Evolutionary conservation across 805 yeast genomes (phyloP).

Genomic region (Kluyveromyces siamensis): DNA sequence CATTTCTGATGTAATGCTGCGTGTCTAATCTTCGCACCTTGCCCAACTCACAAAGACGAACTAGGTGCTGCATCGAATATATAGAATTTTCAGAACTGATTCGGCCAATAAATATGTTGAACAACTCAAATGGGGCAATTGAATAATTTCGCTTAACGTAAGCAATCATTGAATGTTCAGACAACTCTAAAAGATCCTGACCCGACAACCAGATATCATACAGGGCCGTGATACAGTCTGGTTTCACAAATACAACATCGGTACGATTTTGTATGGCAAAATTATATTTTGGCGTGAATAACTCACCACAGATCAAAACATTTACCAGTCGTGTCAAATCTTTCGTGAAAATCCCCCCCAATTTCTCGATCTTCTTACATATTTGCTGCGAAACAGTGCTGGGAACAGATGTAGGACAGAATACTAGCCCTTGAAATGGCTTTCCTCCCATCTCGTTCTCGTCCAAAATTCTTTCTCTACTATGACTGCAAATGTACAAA

Average conservation of each 20-base stretch:
- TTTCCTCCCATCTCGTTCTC: conserved; percentile 6
- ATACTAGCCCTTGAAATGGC: conserved; percentile 39
- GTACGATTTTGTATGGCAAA: conserved; percentile 21
- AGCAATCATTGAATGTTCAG: conserved; percentile 3
- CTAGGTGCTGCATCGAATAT: conserved; percentile 1
- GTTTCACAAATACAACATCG: conserved; percentile 20
- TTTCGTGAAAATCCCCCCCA: conserved; percentile 52
- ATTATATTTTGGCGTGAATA: conserved; percentile 20
- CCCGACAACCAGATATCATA: conserved; percentile 26
- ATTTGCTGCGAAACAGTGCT: conserved; percentile 34
- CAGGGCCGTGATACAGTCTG: conserved; percentile 12
- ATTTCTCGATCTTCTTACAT: conserved; percentile 36
- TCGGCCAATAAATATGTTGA: conserved; percentile 24
- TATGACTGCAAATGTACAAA: not conserved
- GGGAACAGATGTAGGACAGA: conserved; percentile 49
- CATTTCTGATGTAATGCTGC: conserved; percentile 7
- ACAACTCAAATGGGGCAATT: conserved; percentile 15
- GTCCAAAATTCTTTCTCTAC: not conserved
- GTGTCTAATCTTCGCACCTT: conserved; percentile 6
- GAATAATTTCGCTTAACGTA: conserved; percentile 3
- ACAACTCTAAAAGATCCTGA: conserved; percentile 7
- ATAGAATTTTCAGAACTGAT: conserved; percentile 5
- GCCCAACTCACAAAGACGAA: conserved; percentile 2
- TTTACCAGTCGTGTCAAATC: conserved; percentile 56
- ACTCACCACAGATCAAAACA: conserved; percentile 50